phyloP scores from a whole-genome alignment of 2,329 filamentous ascomycete genomes.

The Botrytis deweyae region DNA sequence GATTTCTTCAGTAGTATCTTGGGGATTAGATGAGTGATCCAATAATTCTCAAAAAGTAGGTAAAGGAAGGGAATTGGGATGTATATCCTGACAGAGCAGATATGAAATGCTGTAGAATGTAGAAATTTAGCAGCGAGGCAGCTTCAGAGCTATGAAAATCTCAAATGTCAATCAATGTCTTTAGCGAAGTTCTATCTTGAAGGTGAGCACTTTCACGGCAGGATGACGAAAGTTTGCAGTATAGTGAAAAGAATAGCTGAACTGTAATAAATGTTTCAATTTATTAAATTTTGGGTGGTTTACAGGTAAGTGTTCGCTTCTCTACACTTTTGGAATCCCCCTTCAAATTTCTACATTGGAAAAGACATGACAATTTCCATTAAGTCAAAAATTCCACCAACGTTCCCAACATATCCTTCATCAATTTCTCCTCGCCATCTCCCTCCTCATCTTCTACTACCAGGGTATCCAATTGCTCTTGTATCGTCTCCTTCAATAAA shows the following conservation, averaged over 20 bases:
- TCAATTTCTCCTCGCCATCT: constrained; percentile 43
- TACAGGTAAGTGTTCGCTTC: background rate
- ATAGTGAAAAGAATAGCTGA: background rate
- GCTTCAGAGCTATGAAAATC: background rate
- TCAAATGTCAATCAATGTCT: background rate
- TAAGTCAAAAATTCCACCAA: constrained; percentile 50
- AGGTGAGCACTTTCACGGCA: background rate
- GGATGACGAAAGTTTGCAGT: background rate
- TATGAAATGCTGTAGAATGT: background rate
- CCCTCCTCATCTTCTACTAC: background rate
- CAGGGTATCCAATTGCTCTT: constrained; percentile 42
- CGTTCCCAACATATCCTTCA: constrained; percentile 65
- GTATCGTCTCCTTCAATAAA: constrained; percentile 65
- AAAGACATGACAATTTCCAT: constrained; percentile 14
- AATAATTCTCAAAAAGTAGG: background rate
- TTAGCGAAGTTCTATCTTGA: background rate
- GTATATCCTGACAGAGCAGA: background rate
- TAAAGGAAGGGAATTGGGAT: background rate
- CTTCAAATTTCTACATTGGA: no score
- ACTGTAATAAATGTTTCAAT: background rate
- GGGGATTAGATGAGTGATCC: background rate
- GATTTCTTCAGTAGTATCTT: background rate
- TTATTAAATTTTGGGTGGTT: background rate
- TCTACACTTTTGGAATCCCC: background rate
- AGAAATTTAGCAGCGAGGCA: background rate